Conservation (phyloP, 202 grass and related monocot genomes). For the Sporobolus alterniflorus region DNA sequence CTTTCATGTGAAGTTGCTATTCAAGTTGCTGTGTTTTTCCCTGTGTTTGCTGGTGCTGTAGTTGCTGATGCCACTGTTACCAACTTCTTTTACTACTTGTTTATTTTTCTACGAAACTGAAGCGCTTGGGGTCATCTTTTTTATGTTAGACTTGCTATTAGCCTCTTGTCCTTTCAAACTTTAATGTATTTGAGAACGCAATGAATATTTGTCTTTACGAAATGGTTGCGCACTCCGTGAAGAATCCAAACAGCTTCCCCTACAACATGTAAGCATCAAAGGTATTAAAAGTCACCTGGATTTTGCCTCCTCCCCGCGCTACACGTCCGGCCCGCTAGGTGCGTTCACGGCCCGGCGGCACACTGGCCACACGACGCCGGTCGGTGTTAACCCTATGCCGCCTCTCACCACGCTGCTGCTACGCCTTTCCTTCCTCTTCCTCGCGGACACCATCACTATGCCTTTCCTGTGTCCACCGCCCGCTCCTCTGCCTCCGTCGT, state of each 20-base stretch:
- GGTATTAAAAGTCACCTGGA: too few relatives aligned
- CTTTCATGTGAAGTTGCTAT: constrained; percentile 46
- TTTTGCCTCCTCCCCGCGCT: too few relatives aligned
- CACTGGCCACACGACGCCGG: too few relatives aligned
- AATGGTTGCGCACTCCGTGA: neutral
- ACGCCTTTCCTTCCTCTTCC: too few relatives aligned
- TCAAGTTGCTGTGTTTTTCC: constrained; percentile 16
- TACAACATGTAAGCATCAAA: constrained; percentile 30
- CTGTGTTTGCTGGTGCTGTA: constrained; percentile 15
- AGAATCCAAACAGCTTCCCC: constrained; percentile 35
- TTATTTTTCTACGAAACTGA: constrained; percentile 45
- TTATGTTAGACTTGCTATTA: constrained; percentile 43
- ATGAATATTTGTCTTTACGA: constrained; percentile 28
- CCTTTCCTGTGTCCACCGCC: too few relatives aligned
- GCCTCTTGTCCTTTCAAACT: constrained; percentile 51
- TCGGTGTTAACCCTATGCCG: too few relatives aligned
- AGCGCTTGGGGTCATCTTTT: constrained; percentile 24
- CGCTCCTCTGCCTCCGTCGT: too few relatives aligned
- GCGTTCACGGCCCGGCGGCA: too few relatives aligned
- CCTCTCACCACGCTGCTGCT: too few relatives aligned
- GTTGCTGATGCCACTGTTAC: constrained; percentile 24
- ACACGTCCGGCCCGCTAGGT: too few relatives aligned
- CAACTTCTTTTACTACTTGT: constrained; percentile 30
- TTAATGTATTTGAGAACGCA: constrained; percentile 40
- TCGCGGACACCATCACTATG: too few relatives aligned